phyloP scores from a whole-genome alignment of 345 rosid genomes.

The Microcos paniculata region DNA sequence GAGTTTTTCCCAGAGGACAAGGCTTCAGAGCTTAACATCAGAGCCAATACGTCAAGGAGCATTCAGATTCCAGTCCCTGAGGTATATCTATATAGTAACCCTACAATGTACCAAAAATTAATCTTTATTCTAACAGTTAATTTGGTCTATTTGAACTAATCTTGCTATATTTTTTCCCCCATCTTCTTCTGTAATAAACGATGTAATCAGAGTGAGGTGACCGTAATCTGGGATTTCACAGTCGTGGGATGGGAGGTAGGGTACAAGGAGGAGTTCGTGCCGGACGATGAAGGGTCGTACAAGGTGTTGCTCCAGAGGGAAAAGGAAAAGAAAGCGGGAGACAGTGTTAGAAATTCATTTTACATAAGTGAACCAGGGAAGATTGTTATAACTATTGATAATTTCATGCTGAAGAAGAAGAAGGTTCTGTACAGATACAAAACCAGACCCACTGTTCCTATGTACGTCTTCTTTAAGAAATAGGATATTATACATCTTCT shows the following conservation, averaged over 20 bases:
- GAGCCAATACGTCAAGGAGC: slow-evolving; percentile 24
- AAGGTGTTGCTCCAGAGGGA: slow-evolving; percentile 31
- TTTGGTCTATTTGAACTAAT: not conserved
- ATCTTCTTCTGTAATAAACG: not conserved
- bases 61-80: slow-evolving; percentile 44
- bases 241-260: slow-evolving; percentile 55
- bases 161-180: not conserved
- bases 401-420: slow-evolving; percentile 39
- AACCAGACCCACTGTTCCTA: slow-evolving; percentile 42
- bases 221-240: slow-evolving; percentile 47
- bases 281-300: slow-evolving; percentile 65
- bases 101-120: too few relatives aligned
- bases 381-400: slow-evolving; percentile 46
- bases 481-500: not conserved
- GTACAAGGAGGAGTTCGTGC: slow-evolving; percentile 60
- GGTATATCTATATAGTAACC: slow-evolving; percentile 23
- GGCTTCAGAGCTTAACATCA: slow-evolving; percentile 31
- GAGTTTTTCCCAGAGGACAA: slow-evolving; percentile 43
- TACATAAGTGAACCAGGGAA: slow-evolving; percentile 58
- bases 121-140: not conserved
- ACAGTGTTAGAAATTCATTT: slow-evolving; percentile 45
- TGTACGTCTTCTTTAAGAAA: slow-evolving; percentile 12
- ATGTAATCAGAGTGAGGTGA: slow-evolving; percentile 45
- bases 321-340: slow-evolving; percentile 34
- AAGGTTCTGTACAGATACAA: slow-evolving; percentile 48